Percentiles rank a stretch among this genome's conserved stretches.
Evolutionary conservation across 768 basidiomycete species (phyloP).

Genomic region (Pleurotus eryngii): DNA sequence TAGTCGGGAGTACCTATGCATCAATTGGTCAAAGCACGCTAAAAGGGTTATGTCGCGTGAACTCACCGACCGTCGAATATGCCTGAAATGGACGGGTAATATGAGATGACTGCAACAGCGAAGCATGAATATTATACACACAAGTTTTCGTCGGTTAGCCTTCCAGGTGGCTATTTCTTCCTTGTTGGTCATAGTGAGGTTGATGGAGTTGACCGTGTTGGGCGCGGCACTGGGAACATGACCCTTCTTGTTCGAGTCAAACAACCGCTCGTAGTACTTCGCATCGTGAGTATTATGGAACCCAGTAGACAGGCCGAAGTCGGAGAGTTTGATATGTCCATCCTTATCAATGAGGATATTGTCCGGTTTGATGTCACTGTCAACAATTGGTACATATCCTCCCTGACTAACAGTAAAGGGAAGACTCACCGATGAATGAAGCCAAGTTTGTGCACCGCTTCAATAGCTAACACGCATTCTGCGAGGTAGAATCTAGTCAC

Average conservation of each 20-base stretch:
- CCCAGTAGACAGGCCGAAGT: slow-evolving; percentile 98
- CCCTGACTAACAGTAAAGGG: not conserved
- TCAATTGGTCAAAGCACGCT: not conserved
- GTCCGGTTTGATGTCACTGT: slow-evolving; percentile 97
- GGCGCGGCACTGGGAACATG: slow-evolving; percentile 44
- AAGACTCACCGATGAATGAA: slow-evolving; percentile 88
- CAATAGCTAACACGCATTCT: slow-evolving; percentile 96
- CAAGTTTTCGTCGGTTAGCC: slow-evolving; percentile 93
- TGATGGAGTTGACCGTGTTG: slow-evolving; percentile 95
- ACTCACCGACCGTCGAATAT: slow-evolving; percentile 86
- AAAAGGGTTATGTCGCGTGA: not conserved
- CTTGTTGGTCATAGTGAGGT: slow-evolving; percentile 91
- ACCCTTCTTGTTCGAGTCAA: slow-evolving; percentile 62
- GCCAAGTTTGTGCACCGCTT: slow-evolving; percentile 94
- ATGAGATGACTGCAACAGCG: not conserved
- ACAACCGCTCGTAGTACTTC: slow-evolving; percentile 85
- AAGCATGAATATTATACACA: slow-evolving; percentile 28
- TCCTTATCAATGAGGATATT: slow-evolving; percentile 88
- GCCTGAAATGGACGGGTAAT: slow-evolving; percentile 47
- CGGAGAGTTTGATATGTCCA: slow-evolving; percentile 96
- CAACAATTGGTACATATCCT: not conserved
- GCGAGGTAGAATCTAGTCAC: slow-evolving; percentile 98
- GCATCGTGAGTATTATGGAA: slow-evolving; percentile 99
- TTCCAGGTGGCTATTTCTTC: slow-evolving; percentile 98
- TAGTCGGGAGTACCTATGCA: slow-evolving; percentile 72